Base-by-base conservation (phyloP, 1,284 basidiomycete genomes). In the Pascua sp. region DNA sequence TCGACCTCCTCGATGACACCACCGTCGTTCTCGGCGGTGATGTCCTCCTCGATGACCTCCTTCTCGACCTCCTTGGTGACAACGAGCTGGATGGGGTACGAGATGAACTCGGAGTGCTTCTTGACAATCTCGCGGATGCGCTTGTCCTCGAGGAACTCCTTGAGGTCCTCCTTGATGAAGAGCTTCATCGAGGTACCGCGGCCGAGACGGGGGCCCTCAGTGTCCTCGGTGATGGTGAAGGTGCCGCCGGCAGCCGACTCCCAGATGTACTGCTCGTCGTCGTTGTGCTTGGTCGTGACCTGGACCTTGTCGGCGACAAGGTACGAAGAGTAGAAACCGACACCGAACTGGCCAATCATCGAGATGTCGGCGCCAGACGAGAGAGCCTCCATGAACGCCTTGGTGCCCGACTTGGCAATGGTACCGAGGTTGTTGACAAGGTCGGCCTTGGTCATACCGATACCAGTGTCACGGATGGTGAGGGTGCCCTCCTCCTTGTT, bases 71-170 rank as follows among this genome's bases (percentile, higher is more conserved):
- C 95, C 86, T 98, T 99, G 77, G 91, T 93, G 65, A 97, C 93
- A 55, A 91, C 91, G 67, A 99, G 86, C 80, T 98, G 94, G 75
- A 98, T 99, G 66, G 95, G 96, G 84, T 98, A 98, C 49, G 95
- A 98, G 82, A 98, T 99, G 84, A 98, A 98, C 82, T 98, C 95
- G 74, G 96, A 98, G 86, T 99, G 96, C 85, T 98, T 98, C 87
- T 98, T 98, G 79, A 99, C 95, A 67, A 96, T 92, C 71, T 98
- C 96, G 83, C 95, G 95, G 85, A 98, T 93, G 79, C 87, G 87
- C 85, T 97, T 97, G 85, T 98, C 96, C 83, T 98, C 95, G 58
- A 98, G 86, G 82, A 98, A 98, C 80, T 98, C 96, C 67, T 90
- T 86, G 81, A 97, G 93, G 79, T 99, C 95, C 78, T 98, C 96